Evolutionary conservation across 1,284 basidiomycete genomes (phyloP), one percentile per base, ranked within the genome.

Genomic region (Anthracocystis walkeri): DNA sequence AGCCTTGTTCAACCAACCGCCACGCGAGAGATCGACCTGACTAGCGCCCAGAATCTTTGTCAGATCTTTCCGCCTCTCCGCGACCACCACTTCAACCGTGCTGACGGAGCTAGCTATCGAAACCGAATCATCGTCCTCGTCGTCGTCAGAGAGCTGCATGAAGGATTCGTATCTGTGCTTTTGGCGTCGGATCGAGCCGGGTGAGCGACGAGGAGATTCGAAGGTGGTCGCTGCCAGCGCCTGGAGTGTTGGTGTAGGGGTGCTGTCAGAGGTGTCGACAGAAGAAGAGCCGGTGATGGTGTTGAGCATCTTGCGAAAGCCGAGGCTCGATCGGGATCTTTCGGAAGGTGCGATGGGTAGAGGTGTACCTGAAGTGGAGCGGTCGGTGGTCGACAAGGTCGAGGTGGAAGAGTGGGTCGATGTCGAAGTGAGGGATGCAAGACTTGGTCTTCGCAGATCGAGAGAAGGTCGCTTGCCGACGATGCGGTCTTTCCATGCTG

Each of bases 41-140:
- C 50, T 56, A 10, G 65, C 66, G 27, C 72, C 72, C 38, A 75
- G 63, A 49, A 75, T 35, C 41, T 75, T 75, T 14, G 58, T 62
- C 44, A 75, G 45, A 33, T 75, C 72, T 29, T 75, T 75, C 14
- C 45, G 2, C 25, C 10, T 46, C 45, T 18, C 25, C 2, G 16
- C 45, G 3, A 16, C 45, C 14, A n/a, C n/a, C n/a, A n/a, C n/a
- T n/a, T 40, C 65, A n/a, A 14, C 48, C 42, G 14, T 35, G 31
- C 45, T 40, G 25, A 23, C 50, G 4, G 38, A 33, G 12, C 38
- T 46, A 3, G 42, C 12, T 18, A 41, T 18, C 7, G n/a, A 50
- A 20, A 45, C 14, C 33, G 10, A 11, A 7, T 25, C 21, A 12
- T 23, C 35, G 18, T n/a, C 51, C 6, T 63, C 60, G 16, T 64